Evolutionary conservation across 106 monocot genomes (phyloP), one percentile per base, ranked within the genome.

Genomic region (Amphibolis antarctica): DNA sequence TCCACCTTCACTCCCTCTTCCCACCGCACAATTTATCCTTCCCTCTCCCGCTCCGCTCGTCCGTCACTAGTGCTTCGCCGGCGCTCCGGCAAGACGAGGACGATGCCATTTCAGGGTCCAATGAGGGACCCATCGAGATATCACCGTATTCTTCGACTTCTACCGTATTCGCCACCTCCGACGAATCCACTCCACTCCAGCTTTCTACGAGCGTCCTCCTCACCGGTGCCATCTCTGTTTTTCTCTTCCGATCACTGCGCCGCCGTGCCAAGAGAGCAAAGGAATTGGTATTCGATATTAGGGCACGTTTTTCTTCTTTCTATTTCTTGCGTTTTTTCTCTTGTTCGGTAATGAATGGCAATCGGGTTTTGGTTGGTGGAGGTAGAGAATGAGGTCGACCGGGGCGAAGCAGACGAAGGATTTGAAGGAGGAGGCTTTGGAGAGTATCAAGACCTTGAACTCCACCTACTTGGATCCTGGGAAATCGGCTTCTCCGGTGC

Each of bases 221-320:
- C 55, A 89, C 84, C 60, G 94, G 90, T 63, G 77, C 94, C 66
- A 84, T 96, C 59, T 69, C 94, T 49, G 63, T 90, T 74, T 90
- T 96, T 69, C 94, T 96, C 74, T 96, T 86, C 75, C 86, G 89
- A 51, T 77, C 94, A 57, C 76, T 96, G 63, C 86, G 89, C 66
- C 89, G 89, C 82, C 86, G 94, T 42, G 94, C 86, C 67, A 71
- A 76, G 56, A 79, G 86, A 9, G 86, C 86, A 56, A 86, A 96
- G 59, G 89, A 96, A 51, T 49, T 84, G 69, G 94, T 96, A 56
- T 1, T 0, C 19, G 4, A 5, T 30, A 10, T n/a, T 42, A 58
- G 17, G 18, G 5, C 13, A 43, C 53, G 23, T 59, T 31, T 50
- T 53, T 43, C 48, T 25, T 22, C 36, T 22, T 53, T 55, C 19